A percentile compares a stretch with the other conserved stretches of the same genome.
Conservation (phyloP, 2,329 filamentous ascomycete species). For the Epichloe gansuensis region DNA sequence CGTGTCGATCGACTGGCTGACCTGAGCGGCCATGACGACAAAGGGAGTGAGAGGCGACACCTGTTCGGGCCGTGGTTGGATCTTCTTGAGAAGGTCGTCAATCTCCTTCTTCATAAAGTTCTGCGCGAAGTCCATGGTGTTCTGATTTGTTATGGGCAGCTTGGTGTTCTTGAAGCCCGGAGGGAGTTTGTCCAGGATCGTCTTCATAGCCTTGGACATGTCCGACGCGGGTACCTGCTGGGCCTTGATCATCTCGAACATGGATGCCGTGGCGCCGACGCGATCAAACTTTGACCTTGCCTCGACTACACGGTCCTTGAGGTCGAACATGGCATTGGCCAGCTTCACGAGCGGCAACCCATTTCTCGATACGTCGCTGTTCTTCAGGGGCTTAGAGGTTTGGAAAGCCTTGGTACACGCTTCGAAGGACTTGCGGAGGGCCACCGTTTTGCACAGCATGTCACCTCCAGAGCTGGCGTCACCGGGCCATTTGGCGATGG, state of each 20-base stretch:
- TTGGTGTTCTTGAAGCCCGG: not conserved
- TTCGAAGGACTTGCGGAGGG: not conserved
- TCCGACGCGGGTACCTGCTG: not conserved
- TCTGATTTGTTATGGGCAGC: not conserved
- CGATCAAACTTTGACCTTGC: not conserved
- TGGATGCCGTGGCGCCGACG: not conserved
- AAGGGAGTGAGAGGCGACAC: not conserved
- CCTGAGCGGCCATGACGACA: not conserved
- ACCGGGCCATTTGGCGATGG: not conserved
- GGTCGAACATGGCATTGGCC: not conserved
- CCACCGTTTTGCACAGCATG: not conserved
- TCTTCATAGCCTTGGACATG: not conserved
- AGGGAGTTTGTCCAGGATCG: not conserved
- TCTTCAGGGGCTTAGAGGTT: not conserved
- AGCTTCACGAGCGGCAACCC: not conserved
- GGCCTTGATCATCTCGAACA: not conserved
- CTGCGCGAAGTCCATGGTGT: not conserved
- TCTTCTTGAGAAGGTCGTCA: not conserved
- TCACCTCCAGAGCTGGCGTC: not conserved
- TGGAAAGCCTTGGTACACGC: not conserved
- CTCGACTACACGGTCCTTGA: not conserved
- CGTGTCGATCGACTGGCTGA: not conserved
- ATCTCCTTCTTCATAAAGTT: fast-evolving
- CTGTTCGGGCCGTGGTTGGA: not conserved
- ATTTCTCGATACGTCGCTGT: not conserved